A percentile compares a stretch with the other conserved stretches of the same genome.
These are phyloP conservation scores for Psilocybe mexicana DNA, from an alignment of 1,284 basidiomycete genomes.

Conservation along the genomic window DNA sequence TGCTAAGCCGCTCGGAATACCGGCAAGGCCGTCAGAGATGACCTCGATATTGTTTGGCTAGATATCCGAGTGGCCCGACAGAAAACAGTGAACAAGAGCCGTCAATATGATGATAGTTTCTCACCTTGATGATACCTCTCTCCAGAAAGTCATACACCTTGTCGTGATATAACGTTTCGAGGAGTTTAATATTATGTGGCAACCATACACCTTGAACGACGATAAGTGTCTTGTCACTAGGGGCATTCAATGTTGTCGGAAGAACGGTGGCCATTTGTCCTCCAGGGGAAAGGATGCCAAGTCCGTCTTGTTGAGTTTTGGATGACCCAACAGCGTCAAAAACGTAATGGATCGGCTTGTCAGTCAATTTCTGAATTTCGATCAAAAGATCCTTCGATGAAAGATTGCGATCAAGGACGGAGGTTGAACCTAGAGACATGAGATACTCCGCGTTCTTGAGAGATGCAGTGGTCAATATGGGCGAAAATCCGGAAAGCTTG, in stretches of 20 bases:
- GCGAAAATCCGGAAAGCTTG: constrained; percentile 47
- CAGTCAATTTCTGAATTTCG: constrained; percentile 26
- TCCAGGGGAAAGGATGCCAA: constrained; percentile 18
- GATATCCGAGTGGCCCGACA: not conserved
- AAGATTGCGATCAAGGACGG: constrained; percentile 41
- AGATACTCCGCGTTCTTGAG: constrained; percentile 40
- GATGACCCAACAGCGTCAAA: constrained; percentile 34
- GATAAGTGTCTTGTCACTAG: constrained; percentile 19
- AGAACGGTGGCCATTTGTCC: constrained; percentile 16
- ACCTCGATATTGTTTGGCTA: constrained; percentile 45
- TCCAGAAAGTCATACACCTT: constrained; percentile 14
- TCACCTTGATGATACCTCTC: constrained; percentile 24
- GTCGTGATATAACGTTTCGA: constrained; percentile 21
- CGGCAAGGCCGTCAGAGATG: constrained; percentile 46
- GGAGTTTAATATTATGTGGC: constrained; percentile 26
- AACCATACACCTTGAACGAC: constrained; percentile 16
- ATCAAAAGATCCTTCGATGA: constrained; percentile 10
- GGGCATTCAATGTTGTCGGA: constrained; percentile 13
- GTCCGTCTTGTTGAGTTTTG: constrained; percentile 19
- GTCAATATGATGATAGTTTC: constrained; percentile 3
- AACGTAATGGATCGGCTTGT: constrained; percentile 27
- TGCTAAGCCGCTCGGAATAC: constrained; percentile 44
- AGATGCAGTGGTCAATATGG: constrained; percentile 50
- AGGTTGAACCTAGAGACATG: constrained; percentile 51
- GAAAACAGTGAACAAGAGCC: not conserved